phyloP scores from a whole-genome alignment of 202 grass and related monocot genomes.

The Digitaria exilis region DNA sequence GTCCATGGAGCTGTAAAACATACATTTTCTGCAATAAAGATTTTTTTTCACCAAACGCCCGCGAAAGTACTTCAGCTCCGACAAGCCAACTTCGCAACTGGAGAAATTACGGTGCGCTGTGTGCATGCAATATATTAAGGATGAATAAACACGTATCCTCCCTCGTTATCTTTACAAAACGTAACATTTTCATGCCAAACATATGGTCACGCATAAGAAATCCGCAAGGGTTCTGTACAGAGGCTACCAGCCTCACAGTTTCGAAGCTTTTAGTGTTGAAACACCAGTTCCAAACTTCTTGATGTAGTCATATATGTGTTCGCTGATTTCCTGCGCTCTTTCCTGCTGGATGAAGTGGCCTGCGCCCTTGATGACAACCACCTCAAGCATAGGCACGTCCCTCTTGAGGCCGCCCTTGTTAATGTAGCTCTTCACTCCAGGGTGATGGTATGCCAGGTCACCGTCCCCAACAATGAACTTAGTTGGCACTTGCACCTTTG shows the following conservation, averaged over 20 bases:
- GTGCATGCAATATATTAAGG: neutral
- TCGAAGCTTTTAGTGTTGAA: neutral
- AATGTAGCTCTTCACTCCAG: conserved; percentile 69
- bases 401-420: conserved; percentile 72
- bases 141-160: neutral
- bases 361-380: conserved; percentile 62
- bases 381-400: conserved; percentile 71
- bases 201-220: neutral
- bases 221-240: neutral
- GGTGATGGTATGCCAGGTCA: conserved; percentile 65
- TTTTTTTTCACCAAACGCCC: neutral
- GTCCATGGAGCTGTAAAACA: conserved; percentile 34
- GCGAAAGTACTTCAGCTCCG: no score
- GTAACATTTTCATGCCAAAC: neutral
- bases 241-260: conserved; percentile 26
- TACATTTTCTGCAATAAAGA: neutral
- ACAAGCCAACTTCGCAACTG: no score
- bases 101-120: no score
- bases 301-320: conserved; percentile 77
- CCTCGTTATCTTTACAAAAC: neutral
- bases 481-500: conserved; percentile 64
- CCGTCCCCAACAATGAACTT: conserved; percentile 79
- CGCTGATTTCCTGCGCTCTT: conserved; percentile 67
- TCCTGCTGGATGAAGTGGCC: conserved; percentile 86
- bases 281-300: conserved; percentile 40